These are phyloP conservation scores for Nakaseomyces kungkrabaensis DNA, from an alignment of 1,139 yeast genomes.

Conservation along the genomic window DNA sequence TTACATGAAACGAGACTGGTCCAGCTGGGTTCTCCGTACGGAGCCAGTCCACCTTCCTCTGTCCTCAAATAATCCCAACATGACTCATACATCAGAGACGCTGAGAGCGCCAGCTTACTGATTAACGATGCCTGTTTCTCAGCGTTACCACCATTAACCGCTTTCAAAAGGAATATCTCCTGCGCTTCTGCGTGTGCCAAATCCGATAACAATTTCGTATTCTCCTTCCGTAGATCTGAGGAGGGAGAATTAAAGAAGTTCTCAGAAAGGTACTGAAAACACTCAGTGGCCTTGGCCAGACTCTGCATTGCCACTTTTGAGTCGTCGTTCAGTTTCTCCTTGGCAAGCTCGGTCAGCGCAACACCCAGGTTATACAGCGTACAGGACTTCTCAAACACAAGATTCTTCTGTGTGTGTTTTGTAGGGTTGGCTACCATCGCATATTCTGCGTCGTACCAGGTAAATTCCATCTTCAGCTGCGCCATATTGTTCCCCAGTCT, in stretches of 20 bases:
- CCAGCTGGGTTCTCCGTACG: constrained; percentile 35
- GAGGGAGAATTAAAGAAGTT: constrained; percentile 89
- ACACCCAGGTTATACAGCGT: constrained; percentile 68
- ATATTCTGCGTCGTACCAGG: constrained; percentile 67
- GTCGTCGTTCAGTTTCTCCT: constrained; percentile 35
- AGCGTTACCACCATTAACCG: constrained; percentile 34
- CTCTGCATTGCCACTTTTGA: constrained; percentile 50
- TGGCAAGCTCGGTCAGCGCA: constrained; percentile 40
- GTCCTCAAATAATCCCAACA: constrained; percentile 37
- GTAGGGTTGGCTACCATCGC: constrained; percentile 33
- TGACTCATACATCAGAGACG: constrained; percentile 46
- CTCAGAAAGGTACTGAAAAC: constrained; percentile 61
- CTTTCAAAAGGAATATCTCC: constrained; percentile 64
- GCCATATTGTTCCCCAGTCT: constrained; percentile 57
- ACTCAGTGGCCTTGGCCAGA: constrained; percentile 73
- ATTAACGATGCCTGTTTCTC: constrained; percentile 52
- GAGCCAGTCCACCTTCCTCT: constrained; percentile 37
- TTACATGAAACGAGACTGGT: constrained; percentile 35
- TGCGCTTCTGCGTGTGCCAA: constrained; percentile 83
- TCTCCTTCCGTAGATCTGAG: constrained; percentile 60
- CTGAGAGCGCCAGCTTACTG: constrained; percentile 59
- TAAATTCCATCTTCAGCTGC: constrained; percentile 53
- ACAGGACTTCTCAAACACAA: constrained; percentile 88
- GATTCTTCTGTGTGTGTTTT: constrained; percentile 48
- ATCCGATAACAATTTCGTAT: constrained; percentile 53